phyloP scores from a whole-genome alignment of 2,329 filamentous ascomycete species.

The Lachnellula subtilissima region DNA sequence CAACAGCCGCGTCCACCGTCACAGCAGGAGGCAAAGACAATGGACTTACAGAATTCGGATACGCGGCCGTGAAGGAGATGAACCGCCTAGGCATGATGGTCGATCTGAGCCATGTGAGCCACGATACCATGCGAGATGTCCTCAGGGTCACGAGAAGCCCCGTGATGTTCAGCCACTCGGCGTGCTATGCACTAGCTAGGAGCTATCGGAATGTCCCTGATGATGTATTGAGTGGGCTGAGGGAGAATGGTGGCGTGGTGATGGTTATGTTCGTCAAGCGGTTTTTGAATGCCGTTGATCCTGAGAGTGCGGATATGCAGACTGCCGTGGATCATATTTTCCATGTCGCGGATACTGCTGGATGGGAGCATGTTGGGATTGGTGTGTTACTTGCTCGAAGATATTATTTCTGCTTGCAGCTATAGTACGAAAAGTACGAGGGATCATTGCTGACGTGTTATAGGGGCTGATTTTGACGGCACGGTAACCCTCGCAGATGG shows the following conservation, averaged over 20 bases:
- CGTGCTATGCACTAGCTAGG: slow-evolving; percentile 52
- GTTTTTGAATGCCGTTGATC: slow-evolving; percentile 36
- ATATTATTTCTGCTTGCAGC: background rate
- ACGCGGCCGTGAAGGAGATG: slow-evolving; percentile 57
- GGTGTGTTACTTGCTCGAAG: slow-evolving; percentile 32
- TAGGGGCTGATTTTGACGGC: slow-evolving; percentile 53
- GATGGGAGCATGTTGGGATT: slow-evolving; percentile 62
- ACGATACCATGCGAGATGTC: slow-evolving; percentile 59
- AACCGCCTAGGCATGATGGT: slow-evolving; percentile 65
- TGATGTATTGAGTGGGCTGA: slow-evolving; percentile 54
- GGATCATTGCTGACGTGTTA: background rate
- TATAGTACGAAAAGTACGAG: background rate
- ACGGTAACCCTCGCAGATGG: slow-evolving; percentile 31
- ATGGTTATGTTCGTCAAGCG: slow-evolving; percentile 39
- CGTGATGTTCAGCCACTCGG: slow-evolving; percentile 63
- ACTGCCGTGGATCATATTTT: slow-evolving; percentile 60
- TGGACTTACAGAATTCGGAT: slow-evolving; percentile 52
- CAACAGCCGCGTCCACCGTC: slow-evolving; percentile 28
- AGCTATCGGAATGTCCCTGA: slow-evolving; percentile 64
- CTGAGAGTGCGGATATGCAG: slow-evolving; percentile 49
- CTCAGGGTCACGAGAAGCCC: slow-evolving; percentile 48
- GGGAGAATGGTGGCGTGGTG: slow-evolving; percentile 51
- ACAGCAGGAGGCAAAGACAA: slow-evolving; percentile 21
- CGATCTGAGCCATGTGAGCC: slow-evolving; percentile 59
- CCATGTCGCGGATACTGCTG: slow-evolving; percentile 57